Evolutionary conservation across 176 grass and related monocot genomes (phyloP), one percentile per base, ranked within the genome.

Genomic region (Oryza coarctata): DNA sequence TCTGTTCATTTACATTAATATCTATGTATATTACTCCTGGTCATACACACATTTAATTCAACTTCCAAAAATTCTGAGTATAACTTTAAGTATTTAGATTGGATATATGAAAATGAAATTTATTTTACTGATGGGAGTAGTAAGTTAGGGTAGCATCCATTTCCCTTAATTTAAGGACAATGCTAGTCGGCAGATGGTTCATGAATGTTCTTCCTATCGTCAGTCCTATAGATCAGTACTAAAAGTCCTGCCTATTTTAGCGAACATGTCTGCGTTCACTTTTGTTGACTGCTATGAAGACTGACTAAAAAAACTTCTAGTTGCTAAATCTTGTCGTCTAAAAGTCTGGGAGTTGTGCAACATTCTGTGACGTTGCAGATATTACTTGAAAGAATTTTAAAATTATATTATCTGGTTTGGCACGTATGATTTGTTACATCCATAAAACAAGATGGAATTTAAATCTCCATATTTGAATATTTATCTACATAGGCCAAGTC

Each of bases 401-500:
- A 64, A 27, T 20, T 68, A 40, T 34, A 12, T 28, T 65, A 23
- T 71, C 28, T 55, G 28, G 6, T 13, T n/a, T 72, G 45, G 22
- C 71, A 14, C 65, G 40, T n/a, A 45, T 76, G 8, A 58, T 20
- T 71, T 35, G 5, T 67, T 61, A 34, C n/a, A n/a, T 78, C 27
- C 20, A 74, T 58, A 57, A n/a, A 74, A 76, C 77, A 79, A 34
- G 43, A 70, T 32, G 12, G 13, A 74, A 80, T 2, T 79, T 65
- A 31, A 83, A 47, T 70, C 7, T 47, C 14, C 39, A 5, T 69
- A 47, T 80, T 6, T 74, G 49, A 72, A 30, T 83, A 29, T 80
- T 60, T 80, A 36, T 80, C 65, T 66, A 49, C 60, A 66, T 79
- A 98, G 96, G 96, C 0, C 96, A 99, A 93, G 96, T 99, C 33